phyloP scores from a whole-genome alignment of 2,329 filamentous ascomycete genomes.

The Thelonectria olida region DNA sequence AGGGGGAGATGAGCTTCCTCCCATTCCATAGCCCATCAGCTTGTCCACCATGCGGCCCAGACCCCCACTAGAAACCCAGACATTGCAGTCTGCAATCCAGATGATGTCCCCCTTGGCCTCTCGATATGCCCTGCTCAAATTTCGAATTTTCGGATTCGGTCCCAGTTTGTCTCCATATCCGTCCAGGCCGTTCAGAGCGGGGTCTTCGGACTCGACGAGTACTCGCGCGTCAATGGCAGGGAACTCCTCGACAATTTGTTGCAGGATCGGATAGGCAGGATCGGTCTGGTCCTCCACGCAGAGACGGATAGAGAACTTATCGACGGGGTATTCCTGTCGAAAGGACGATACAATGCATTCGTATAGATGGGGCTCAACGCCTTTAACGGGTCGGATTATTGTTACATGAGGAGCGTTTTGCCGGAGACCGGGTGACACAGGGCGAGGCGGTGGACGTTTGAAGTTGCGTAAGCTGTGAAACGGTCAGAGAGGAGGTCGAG shows the following conservation, averaged over 20 bases:
- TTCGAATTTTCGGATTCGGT: constrained; percentile 98
- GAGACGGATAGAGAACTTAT: constrained; percentile 81
- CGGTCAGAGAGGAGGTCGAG: constrained; percentile 7
- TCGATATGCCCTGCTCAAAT: constrained; percentile 91
- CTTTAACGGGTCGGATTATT: constrained; percentile 92
- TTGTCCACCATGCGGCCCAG: constrained; percentile 90
- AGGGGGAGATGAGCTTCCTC: constrained; percentile 60
- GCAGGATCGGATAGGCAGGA: constrained; percentile 78
- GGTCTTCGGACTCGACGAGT: constrained; percentile 84
- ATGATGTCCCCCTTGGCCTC: constrained; percentile 89
- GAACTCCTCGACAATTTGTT: constrained; percentile 77
- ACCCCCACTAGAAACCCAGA: constrained; percentile 86
- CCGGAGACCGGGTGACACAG: constrained; percentile 61
- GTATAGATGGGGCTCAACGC: constrained; percentile 88
- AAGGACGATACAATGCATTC: constrained; percentile 91
- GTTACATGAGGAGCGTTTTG: constrained; percentile 80
- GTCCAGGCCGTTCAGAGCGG: constrained; percentile 65
- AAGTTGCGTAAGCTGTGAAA: constrained; percentile 60
- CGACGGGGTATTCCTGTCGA: constrained; percentile 79
- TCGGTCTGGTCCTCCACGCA: constrained; percentile 82
- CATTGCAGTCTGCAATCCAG: constrained; percentile 96
- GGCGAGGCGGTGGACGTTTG: constrained; percentile 57
- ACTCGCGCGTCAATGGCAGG: constrained; percentile 75
- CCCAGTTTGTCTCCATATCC: constrained; percentile 71
- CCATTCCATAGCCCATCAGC: constrained; percentile 72